Conservation (phyloP, 371 early-diverging fungal species). For the Lichtheimia ramosa region DNA sequence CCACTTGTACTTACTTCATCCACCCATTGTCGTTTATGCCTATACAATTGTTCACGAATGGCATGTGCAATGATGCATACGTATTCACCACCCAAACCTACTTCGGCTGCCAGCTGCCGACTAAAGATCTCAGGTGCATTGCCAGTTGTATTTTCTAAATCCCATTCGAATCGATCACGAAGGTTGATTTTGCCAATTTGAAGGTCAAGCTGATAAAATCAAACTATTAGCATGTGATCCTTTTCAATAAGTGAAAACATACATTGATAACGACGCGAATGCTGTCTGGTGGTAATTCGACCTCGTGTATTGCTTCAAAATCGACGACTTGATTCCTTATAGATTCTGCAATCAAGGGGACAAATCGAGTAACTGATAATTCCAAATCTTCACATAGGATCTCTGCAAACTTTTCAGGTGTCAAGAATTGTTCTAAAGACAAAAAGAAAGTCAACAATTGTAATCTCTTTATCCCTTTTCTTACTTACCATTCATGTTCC, state of each 20-base stretch:
- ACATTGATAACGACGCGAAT: conserved; percentile 50
- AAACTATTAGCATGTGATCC: neutral
- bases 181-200: conserved; percentile 82
- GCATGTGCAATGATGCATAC: conserved; percentile 82
- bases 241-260: conserved; percentile 4
- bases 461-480: neutral
- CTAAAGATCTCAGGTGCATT: conserved; percentile 87
- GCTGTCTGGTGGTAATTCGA: conserved; percentile 28
- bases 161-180: conserved; percentile 95
- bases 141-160: conserved; percentile 61
- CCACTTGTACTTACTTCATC: conserved; percentile 39
- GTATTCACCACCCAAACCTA: conserved; percentile 93
- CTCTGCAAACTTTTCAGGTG: conserved; percentile 92
- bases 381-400: conserved; percentile 86
- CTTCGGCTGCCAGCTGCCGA: conserved; percentile 73
- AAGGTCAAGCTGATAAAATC: conserved; percentile 69
- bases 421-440: conserved; percentile 69
- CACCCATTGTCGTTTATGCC: conserved; percentile 66
- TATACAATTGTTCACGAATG: conserved; percentile 85
- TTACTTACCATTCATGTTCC: conserved; percentile 76
- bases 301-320: conserved; percentile 44
- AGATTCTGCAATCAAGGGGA: conserved; percentile 73
- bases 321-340: conserved; percentile 67
- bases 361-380: conserved; percentile 52
- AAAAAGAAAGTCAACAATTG: neutral